These are phyloP conservation scores for Takashimella tepidaria DNA, from an alignment of 1,284 basidiomycete species.

Conservation along the genomic window DNA sequence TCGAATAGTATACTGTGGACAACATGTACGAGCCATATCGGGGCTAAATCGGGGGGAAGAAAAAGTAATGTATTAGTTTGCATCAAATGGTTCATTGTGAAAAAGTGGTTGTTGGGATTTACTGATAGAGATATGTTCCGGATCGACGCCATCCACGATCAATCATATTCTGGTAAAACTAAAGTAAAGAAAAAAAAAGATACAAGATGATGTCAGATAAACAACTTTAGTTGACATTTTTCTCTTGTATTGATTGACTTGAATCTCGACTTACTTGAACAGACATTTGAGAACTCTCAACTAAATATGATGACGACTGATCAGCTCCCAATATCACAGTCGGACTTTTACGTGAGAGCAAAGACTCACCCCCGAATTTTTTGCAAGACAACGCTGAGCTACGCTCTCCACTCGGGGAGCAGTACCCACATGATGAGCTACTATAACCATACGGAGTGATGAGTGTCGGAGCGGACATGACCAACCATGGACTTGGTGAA, in stretches of 20 bases:
- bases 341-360: neutral
- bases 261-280: conserved; percentile 20
- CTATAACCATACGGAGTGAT: conserved; percentile 38
- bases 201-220: neutral
- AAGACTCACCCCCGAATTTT: conserved; percentile 47
- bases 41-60: conserved; percentile 54
- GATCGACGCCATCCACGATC: conserved; percentile 86
- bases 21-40: conserved; percentile 73
- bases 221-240: neutral
- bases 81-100: neutral
- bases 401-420: conserved; percentile 41
- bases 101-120: conserved; percentile 1
- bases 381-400: conserved; percentile 29
- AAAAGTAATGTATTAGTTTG: neutral
- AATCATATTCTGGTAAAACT: conserved; percentile 58
- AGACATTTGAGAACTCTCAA: conserved; percentile 29
- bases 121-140: conserved; percentile 61
- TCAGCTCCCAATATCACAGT: neutral
- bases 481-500: no score
- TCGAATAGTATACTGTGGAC: conserved; percentile 89
- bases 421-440: conserved; percentile 51
- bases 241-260: neutral
- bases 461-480: conserved; percentile 24
- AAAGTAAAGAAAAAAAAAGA: no score
- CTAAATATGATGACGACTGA: conserved; percentile 18